phyloP scores from a whole-genome alignment of 345 rosid species.

The Rhizophora apiculata region DNA sequence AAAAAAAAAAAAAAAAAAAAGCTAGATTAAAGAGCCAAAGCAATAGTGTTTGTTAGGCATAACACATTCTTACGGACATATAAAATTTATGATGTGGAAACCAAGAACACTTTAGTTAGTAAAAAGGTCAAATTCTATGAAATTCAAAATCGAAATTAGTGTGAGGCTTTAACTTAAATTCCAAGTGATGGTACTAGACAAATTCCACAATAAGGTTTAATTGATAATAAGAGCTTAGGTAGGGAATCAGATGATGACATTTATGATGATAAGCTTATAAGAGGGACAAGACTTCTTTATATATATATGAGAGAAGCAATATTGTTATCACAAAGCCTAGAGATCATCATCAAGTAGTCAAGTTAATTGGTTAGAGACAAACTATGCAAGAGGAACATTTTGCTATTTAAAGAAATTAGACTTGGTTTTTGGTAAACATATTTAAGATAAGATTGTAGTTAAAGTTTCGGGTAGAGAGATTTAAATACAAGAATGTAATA shows the following conservation, averaged over 20 bases:
- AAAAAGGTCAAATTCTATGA: too few relatives aligned
- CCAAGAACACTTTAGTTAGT: too few relatives aligned
- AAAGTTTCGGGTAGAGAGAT: too few relatives aligned
- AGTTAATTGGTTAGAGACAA: not conserved
- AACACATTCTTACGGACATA: not conserved
- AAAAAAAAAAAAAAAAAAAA: not conserved
- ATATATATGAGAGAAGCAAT: not conserved
- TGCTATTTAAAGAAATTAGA: not conserved
- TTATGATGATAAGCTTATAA: not conserved
- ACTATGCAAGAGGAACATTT: not conserved
- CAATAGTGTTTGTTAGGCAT: not conserved
- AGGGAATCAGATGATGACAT: not conserved
- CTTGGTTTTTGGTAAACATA: not conserved
- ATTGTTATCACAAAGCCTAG: not conserved
- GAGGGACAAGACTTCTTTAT: not conserved
- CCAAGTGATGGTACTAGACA: too few relatives aligned
- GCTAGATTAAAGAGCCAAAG: not conserved
- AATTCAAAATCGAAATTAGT: too few relatives aligned
- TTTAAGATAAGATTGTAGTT: not conserved
- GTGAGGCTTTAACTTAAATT: too few relatives aligned
- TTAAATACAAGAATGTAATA: too few relatives aligned
- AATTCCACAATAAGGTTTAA: too few relatives aligned
- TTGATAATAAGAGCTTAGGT: not conserved
- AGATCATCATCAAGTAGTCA: not conserved
- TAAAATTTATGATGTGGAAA: too few relatives aligned